Evolutionary conservation across 2,329 filamentous ascomycete genomes (phyloP), one percentile per base, ranked within the genome.

Genomic region (Fusarium tricinctum): DNA sequence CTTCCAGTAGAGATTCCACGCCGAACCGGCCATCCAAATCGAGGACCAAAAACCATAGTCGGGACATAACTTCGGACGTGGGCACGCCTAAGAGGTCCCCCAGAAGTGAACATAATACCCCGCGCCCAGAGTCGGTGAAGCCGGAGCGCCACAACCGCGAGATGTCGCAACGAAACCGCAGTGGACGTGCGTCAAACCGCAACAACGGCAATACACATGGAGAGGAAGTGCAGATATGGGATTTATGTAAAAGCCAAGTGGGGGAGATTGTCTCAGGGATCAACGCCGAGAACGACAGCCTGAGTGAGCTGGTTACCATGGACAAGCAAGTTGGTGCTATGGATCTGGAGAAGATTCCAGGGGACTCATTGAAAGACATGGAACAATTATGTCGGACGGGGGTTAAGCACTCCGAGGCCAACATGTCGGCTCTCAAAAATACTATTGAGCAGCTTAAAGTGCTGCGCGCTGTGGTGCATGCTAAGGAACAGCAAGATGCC

Each of bases 101-200:
- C 5, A 68, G 57, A 59, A 70, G 64, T 48, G 72, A 74, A 56
- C 66, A 67, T 19, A 58, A 57, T 40, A 73, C 69, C 23, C 72
- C 72, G 45, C 67, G 58, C 39, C 62, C 63, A n/a, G 71, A 74
- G 51, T 62, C 68, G 61, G 58, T 57, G 50, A 74, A 70, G 58
- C 61, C 60, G 28, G 70, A 72, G 57, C 68, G 60, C 32, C 62
- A 67, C 30, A 68, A 55, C 35, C 63, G 66, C 72, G 66, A 70
- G 54, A 83, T 82, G 81, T 82, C 81, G 43, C 81, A 82, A 72
- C 77, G 81, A 63, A 82, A 81, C 63, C 80, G 81, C 55, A 81
- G 80, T 70, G 80, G 80, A 51, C 81, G 81, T 64, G 81, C 80
- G 39, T 81, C 79, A 40, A 81, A 80, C 73, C 79, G 81, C 42